phyloP scores from a whole-genome alignment of 2,329 filamentous ascomycete species.

The Fusarium incarnatum region DNA sequence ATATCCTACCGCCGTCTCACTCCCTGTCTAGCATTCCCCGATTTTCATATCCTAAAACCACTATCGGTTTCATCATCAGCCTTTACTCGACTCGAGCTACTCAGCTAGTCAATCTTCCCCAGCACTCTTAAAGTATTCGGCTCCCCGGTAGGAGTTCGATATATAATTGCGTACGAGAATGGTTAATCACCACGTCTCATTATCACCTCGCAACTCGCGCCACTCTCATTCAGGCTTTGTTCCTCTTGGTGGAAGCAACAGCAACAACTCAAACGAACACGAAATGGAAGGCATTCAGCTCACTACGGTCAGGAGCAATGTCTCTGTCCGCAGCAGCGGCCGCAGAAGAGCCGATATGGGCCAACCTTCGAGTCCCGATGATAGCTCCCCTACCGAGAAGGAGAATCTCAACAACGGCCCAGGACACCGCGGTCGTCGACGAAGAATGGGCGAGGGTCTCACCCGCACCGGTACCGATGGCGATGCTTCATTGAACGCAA shows the following conservation, averaged over 20 bases:
- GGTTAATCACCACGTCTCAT: conserved; percentile 48
- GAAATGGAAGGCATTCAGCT: conserved; percentile 66
- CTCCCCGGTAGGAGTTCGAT: conserved; percentile 42
- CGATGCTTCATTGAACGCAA: conserved; percentile 69
- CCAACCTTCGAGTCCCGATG: conserved; percentile 48
- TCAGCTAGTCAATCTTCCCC: conserved; percentile 24
- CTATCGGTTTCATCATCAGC: conserved; percentile 38
- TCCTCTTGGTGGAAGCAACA: conserved; percentile 53
- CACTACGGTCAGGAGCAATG: conserved; percentile 65
- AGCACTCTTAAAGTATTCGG: conserved; percentile 28
- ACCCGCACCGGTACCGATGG: conserved; percentile 63
- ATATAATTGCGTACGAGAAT: conserved; percentile 36
- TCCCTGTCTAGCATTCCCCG: conserved; percentile 25
- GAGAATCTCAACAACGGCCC: conserved; percentile 59
- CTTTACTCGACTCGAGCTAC: conserved; percentile 9
- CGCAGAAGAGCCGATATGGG: conserved; percentile 59
- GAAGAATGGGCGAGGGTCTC: conserved; percentile 58
- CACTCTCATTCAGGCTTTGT: conserved; percentile 58
- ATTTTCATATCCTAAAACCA: conserved; percentile 28
- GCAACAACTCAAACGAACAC: conserved; percentile 43
- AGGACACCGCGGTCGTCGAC: conserved; percentile 60
- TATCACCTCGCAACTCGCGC: conserved; percentile 53
- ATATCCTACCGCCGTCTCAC: conserved; percentile 41
- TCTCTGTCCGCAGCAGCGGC: conserved; percentile 57
- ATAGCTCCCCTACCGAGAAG: conserved; percentile 50